phyloP scores from a whole-genome alignment of 192 early-diverging fungal species.

The Phlyctochytrium arcticum region DNA sequence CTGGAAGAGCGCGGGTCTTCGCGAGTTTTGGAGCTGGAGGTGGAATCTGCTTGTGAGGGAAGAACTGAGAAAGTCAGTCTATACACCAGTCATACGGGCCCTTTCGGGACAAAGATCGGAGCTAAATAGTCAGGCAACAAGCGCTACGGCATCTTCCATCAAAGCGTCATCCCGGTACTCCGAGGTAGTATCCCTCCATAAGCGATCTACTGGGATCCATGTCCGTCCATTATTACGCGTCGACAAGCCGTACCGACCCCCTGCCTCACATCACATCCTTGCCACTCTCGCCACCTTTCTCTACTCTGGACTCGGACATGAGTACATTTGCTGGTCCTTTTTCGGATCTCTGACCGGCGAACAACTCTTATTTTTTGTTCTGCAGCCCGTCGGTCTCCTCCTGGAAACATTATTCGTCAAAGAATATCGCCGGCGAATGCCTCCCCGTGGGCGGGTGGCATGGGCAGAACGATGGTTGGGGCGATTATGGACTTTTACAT shows the following conservation, averaged over 20 bases:
- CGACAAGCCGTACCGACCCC: too few species aligned
- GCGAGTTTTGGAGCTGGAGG: slow-evolving; percentile 1
- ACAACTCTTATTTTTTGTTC: background rate
- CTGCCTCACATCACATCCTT: background rate
- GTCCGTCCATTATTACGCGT: too few species aligned
- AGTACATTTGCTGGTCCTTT: background rate
- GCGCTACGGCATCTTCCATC: background rate
- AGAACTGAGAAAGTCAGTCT: background rate
- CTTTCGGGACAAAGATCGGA: background rate
- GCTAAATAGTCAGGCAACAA: background rate
- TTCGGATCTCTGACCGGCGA: background rate
- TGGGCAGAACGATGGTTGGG: background rate
- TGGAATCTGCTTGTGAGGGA: background rate
- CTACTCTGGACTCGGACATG: background rate
- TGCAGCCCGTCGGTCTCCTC: background rate
- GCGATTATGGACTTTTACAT: background rate
- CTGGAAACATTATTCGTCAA: background rate
- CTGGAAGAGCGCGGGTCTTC: background rate
- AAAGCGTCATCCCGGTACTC: too few species aligned
- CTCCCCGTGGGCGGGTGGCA: background rate
- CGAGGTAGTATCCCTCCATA: too few species aligned
- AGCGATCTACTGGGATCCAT: too few species aligned
- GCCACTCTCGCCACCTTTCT: background rate
- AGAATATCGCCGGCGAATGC: background rate
- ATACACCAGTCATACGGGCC: background rate